Conservation (phyloP, 2,329 filamentous ascomycete genomes). For the Boeremia exigua region DNA sequence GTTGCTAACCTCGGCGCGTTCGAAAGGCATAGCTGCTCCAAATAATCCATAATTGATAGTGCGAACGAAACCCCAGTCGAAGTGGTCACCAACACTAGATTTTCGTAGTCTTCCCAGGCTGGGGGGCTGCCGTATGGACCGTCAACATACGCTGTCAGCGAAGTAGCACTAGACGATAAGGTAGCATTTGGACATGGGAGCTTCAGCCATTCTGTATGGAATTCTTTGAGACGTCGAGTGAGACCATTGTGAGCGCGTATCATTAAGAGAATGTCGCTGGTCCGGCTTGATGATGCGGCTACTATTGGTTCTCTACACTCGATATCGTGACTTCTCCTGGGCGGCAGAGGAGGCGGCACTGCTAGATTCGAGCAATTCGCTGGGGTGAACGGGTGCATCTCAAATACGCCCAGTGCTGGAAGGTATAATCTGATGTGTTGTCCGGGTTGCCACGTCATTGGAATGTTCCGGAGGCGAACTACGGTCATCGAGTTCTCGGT, state of each 20-base stretch:
- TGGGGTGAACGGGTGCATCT: conserved; percentile 40
- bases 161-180: conserved; percentile 11
- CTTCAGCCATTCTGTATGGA: conserved; percentile 32
- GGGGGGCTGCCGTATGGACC: conserved; percentile 35
- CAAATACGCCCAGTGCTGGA: conserved; percentile 31
- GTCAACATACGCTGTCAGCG: conserved; percentile 34
- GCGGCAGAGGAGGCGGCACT: conserved; percentile 16
- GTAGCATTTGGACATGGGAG: conserved; percentile 38
- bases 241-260: conserved; percentile 30
- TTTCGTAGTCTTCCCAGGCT: conserved; percentile 33
- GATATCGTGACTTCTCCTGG: conserved; percentile 19
- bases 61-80: conserved; percentile 38
- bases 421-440: conserved; percentile 39
- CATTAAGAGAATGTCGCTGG: conserved; percentile 34
- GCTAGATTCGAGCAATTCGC: conserved; percentile 31
- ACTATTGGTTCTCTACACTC: conserved; percentile 14
- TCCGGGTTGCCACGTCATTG: conserved; percentile 36
- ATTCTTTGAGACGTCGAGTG: conserved; percentile 29
- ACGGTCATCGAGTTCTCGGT: conserved; percentile 24
- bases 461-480: conserved; percentile 31
- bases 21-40: conserved; percentile 28
- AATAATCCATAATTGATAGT: conserved; percentile 33
- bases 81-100: conserved; percentile 28
- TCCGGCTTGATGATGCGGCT: not conserved
- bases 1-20: conserved; percentile 9